Base-by-base conservation (phyloP, 805 yeast species). In the Metschnikowia gruessii region DNA sequence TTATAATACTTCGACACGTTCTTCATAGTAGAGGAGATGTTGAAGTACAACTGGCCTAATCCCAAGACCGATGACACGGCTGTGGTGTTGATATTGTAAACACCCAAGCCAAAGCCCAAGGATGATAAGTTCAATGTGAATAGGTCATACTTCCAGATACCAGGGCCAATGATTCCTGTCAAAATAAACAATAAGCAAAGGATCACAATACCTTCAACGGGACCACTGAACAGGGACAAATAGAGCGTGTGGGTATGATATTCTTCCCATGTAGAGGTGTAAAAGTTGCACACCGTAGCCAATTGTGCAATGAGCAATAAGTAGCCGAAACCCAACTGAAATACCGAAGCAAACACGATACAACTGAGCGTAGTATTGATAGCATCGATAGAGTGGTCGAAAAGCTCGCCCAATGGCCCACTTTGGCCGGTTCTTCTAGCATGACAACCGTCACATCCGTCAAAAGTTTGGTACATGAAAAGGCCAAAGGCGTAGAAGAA, bases 351-450 rank as follows among this genome's bases (percentile, higher is more conserved):
- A 62, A 87, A 84, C 8, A 91, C 75, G 34, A 88, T 69, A 3
- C 83, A 75, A 11, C 91, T 91, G 43, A 92, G 71, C 1, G 95
- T 83, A 4, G 97, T 89, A 61, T 88, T 88, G 57, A 78, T 68
- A 1, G 83, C 83, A 60, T 79, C 84, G 41, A 79, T 74, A 48
- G 96, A 90, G 61, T 91, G 98, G 61, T 91, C 98, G 61, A 92
- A 92, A 47, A 91, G 73, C 63, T 91, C 98, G 29, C 98, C 98
- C 58, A 91, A 70, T 1, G 98, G 97, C 2, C 97, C 94, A 51
- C 88, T 80, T 65, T 89, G 95, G n/a, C 95, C 95, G 1, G 97
- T 91, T 60, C 92, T 80, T 61, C 98, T 81, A 19, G 97, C 97
- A 64, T 91, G 98, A 53, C 86, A 79, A 4, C 98, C 98, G 65